Evolutionary conservation across 2,329 filamentous ascomycete species (phyloP).

Genomic region (Chaetomiaceae sp.): DNA sequence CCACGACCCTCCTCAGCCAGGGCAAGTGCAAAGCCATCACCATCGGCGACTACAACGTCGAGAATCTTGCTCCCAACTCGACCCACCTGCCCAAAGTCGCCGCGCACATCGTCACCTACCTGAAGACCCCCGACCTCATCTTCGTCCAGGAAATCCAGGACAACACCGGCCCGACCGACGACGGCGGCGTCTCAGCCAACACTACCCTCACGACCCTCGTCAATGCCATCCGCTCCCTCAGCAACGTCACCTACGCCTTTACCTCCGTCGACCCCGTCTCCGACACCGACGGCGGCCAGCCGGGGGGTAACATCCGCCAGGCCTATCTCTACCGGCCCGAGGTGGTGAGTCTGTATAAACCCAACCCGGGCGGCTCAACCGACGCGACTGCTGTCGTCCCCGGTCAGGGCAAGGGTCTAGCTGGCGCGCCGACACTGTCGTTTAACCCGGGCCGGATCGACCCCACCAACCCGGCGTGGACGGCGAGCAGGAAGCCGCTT

Average conservation of each 20-base stretch:
- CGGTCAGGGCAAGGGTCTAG: conserved; percentile 23
- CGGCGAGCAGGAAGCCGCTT: conserved; percentile 60
- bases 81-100: conserved; percentile 55
- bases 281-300: conserved; percentile 59
- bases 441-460: conserved; percentile 68
- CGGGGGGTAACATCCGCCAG: conserved; percentile 67
- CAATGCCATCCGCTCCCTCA: conserved; percentile 45
- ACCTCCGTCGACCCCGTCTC: conserved; percentile 56
- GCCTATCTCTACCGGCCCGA: conserved; percentile 65
- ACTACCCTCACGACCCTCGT: conserved; percentile 54
- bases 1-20: conserved; percentile 50
- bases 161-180: conserved; percentile 56
- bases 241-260: conserved; percentile 54
- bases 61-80: conserved; percentile 59
- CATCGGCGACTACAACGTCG: conserved; percentile 64
- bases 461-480: conserved; percentile 56
- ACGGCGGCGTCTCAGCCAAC: conserved; percentile 54
- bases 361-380: conserved; percentile 50
- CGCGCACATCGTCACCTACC: conserved; percentile 59
- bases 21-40: conserved; percentile 59
- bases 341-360: conserved; percentile 54
- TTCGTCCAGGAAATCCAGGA: conserved; percentile 71
- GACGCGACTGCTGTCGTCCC: conserved; percentile 55
- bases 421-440: conserved; percentile 41
- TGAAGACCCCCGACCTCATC: conserved; percentile 60